These are phyloP conservation scores for Linaria vulgaris DNA, from an alignment of 257 asterid species.

Conservation along the genomic window DNA sequence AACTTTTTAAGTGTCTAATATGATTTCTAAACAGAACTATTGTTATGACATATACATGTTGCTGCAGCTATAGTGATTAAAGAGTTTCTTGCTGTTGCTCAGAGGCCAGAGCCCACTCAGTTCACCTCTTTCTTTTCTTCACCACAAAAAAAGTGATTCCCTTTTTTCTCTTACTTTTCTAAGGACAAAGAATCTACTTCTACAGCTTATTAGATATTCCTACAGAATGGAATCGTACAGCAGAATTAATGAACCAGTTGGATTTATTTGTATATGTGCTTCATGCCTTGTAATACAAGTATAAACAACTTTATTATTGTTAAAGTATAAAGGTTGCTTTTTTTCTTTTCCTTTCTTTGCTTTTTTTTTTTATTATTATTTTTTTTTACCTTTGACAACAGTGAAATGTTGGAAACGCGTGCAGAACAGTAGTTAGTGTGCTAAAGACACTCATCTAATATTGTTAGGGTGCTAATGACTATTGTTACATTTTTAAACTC, in stretches of 20 bases:
- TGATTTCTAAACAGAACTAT: no score
- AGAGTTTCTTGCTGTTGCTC: neutral
- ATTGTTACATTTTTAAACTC: neutral
- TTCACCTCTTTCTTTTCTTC: no score
- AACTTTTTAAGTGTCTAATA: no score
- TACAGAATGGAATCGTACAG: neutral
- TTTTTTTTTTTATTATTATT: neutral
- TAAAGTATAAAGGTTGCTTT: neutral
- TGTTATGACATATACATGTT: no score
- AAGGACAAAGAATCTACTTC: neutral
- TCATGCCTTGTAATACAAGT: neutral
- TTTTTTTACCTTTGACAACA: neutral
- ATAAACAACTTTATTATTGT: neutral
- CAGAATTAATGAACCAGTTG: conserved; percentile 7
- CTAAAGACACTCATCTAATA: no score
- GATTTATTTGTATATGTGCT: neutral
- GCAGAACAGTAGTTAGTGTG: neutral
- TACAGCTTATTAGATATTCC: neutral
- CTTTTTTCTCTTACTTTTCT: neutral
- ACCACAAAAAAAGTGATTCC: neutral
- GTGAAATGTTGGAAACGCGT: neutral
- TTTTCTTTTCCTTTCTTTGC: neutral
- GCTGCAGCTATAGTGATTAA: neutral
- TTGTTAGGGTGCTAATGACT: no score
- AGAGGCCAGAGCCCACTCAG: neutral